Conservation (phyloP, 108 stramenopile species). For the Stephanodiscus triporus region DNA sequence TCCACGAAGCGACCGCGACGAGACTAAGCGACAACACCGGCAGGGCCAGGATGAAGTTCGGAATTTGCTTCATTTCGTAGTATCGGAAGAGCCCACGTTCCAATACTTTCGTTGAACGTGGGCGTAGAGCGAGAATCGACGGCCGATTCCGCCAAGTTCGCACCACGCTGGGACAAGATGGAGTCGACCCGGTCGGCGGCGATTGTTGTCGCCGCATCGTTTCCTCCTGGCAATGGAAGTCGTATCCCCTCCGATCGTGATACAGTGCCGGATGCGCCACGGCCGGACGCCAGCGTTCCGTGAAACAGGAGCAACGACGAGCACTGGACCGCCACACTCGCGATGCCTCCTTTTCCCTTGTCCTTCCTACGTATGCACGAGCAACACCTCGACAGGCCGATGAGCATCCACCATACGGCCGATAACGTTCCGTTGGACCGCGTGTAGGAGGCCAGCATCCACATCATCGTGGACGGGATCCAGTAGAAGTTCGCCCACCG, state of each 20-base stretch:
- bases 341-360: not conserved
- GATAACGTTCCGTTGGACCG: conserved; percentile 84
- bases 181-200: not conserved
- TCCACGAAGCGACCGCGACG: conserved; percentile 60
- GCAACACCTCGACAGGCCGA: conserved; percentile 51
- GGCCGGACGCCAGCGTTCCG: conserved; percentile 34
- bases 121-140: conserved; percentile 73
- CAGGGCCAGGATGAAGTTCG: conserved; percentile 80
- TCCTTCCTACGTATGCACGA: not conserved
- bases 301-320: conserved; percentile 19
- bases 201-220: not conserved
- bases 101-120: conserved; percentile 82
- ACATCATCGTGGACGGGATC: conserved; percentile 41
- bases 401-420: conserved; percentile 58
- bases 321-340: not conserved
- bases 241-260: conserved; percentile 63
- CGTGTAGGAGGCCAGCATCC: conserved; percentile 71
- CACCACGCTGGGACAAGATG: conserved; percentile 51
- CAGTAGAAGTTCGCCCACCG: conserved; percentile 22
- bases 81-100: conserved; percentile 88
- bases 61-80: conserved; percentile 79
- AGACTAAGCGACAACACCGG: conserved; percentile 62
- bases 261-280: conserved; percentile 55
- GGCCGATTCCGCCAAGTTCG: conserved; percentile 13
- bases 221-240: conserved; percentile 51